Evolutionary conservation across 1,139 yeast genomes (phyloP), one percentile per base, ranked within the genome.

Genomic region (Kurtzmaniella quercitrusa): DNA sequence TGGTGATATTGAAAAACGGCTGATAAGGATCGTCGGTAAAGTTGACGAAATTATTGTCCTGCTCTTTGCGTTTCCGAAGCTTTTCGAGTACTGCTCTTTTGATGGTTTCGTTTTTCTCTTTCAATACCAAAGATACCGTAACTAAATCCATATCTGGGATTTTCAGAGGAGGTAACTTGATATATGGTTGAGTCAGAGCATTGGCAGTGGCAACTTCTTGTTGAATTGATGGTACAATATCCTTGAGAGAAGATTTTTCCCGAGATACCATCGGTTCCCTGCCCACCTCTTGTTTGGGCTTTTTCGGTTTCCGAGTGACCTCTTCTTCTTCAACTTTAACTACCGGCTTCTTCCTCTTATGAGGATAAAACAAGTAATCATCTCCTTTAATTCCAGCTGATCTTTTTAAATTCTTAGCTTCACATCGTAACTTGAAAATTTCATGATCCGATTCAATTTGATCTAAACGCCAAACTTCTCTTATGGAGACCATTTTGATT

Each of bases 141-240:
- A 86, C 82, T 52, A 91, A 73, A 43, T 89, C 95, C 77, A 91
- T 77, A 63, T 91, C 97, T 11, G 98, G 97, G 53, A 91, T 86
- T 66, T 90, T 88, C 2, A 96, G 85, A 25, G 94, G 85, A 10
- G 96, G 95, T 38, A 89, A 66, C 52, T 87, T 85, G 55, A 88
- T 95, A 65, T 88, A 87, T 9, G 95, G 91, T 57, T 86, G 95
- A 41, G 76, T 75, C 3, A 75, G 63, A 5, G 73, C 61, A 9
- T 71, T 56, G 15, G 38, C 27, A 5, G 38, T 10, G 14, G 65
- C 47, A 39, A 43, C 52, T 25, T 57, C 62, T 37, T 59, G 59
- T 41, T 51, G 58, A 37, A 41, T 40, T 14, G 36, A 9, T 12
- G 36, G 36, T 6, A 43, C 25, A 14, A 42, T 19, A 41, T 9